Conservation (phyloP, 768 basidiomycete species). For the Auriscalpium orientale region DNA sequence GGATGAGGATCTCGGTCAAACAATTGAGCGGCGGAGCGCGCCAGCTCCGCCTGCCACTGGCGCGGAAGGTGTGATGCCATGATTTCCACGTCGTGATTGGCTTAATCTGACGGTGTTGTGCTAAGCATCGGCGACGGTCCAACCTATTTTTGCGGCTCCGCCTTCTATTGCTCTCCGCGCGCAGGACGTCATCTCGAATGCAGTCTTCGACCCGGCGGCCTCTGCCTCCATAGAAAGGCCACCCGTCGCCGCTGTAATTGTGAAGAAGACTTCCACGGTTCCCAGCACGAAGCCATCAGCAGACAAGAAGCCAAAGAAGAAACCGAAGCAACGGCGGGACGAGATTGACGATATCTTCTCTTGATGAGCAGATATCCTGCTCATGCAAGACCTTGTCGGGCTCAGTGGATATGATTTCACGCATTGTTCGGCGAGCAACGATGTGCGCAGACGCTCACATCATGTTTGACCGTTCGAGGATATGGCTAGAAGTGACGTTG, state of each 20-base stretch:
- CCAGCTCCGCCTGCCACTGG: background rate
- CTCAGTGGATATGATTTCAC: too few relatives aligned
- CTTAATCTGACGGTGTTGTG: background rate
- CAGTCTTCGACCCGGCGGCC: background rate
- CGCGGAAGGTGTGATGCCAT: background rate
- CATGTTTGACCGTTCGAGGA: too few relatives aligned
- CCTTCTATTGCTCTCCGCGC: background rate
- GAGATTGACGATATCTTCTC: slow-evolving; percentile 16
- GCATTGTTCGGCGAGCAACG: too few relatives aligned
- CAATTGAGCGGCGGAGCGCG: background rate
- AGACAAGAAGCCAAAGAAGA: background rate
- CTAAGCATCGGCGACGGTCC: background rate
- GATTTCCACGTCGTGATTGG: background rate
- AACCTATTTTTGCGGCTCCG: background rate
- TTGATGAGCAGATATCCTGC: too few relatives aligned
- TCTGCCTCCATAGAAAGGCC: background rate
- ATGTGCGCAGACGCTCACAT: too few relatives aligned
- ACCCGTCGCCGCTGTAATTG: background rate
- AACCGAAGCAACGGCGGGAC: slow-evolving; percentile 1
- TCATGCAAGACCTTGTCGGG: too few relatives aligned
- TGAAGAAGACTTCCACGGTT: background rate
- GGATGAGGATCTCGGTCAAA: background rate
- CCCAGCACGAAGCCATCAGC: background rate
- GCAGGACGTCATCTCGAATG: background rate
- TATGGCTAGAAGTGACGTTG: too few relatives aligned